Percentiles rank a stretch among this genome's conserved stretches.
Conservation (phyloP, 2,329 filamentous ascomycete species). For the Pseudogymnoascus sp. region DNA sequence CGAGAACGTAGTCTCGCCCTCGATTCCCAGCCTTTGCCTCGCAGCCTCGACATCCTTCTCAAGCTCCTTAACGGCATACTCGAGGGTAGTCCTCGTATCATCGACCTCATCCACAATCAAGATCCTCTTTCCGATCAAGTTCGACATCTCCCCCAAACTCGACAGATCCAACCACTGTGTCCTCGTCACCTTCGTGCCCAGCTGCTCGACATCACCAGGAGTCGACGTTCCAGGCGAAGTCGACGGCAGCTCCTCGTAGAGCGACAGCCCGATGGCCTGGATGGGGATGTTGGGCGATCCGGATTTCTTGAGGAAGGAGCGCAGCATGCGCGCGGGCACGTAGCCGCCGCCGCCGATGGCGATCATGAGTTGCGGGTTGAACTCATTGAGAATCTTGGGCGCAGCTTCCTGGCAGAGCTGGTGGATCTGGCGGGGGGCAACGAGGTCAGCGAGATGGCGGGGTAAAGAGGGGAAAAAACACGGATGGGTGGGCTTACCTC, state of each 20-base stretch:
- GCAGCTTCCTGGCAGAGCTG: conserved; percentile 90
- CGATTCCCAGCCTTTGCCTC: conserved; percentile 59
- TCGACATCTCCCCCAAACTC: conserved; percentile 72
- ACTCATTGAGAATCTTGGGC: conserved; percentile 68
- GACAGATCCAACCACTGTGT: conserved; percentile 96
- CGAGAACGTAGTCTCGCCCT: conserved; percentile 69
- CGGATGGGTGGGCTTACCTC: conserved; percentile 50
- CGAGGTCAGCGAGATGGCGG: conserved; percentile 8
- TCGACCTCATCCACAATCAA: conserved; percentile 94
- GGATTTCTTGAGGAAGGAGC: conserved; percentile 89
- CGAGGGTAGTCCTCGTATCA: conserved; percentile 86
- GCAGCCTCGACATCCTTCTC: conserved; percentile 89
- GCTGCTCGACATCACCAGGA: conserved; percentile 52
- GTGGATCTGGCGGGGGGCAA: conserved; percentile 60
- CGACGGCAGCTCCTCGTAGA: conserved; percentile 74
- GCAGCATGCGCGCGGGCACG: conserved; percentile 90
- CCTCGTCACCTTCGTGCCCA: conserved; percentile 89
- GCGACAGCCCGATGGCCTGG: conserved; percentile 94
- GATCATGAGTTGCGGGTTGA: conserved; percentile 94
- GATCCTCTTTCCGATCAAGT: conserved; percentile 83
- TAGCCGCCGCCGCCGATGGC: conserved; percentile 97
- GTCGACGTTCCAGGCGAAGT: conserved; percentile 29
- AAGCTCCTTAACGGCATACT: conserved; percentile 87
- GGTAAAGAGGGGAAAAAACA: conserved; percentile 8
- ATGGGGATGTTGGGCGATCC: conserved; percentile 93